A percentile compares a stretch with the other conserved stretches of the same genome.
Conservation (phyloP, 768 basidiomycete species). For the Macrolepiota albuminosa region DNA sequence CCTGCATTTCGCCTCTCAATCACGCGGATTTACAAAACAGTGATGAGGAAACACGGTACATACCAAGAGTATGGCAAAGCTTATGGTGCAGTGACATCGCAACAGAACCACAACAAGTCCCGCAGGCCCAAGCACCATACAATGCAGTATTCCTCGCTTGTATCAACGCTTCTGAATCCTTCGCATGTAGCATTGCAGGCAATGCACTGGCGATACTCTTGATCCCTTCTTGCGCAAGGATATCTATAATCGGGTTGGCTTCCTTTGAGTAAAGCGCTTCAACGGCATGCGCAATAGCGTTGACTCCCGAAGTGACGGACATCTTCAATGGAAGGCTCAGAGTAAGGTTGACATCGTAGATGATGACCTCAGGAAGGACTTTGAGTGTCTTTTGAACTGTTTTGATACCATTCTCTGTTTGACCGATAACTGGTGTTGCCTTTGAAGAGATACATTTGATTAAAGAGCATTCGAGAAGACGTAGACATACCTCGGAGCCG, state of each 20-base stretch:
- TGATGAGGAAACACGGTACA: conserved; percentile 19
- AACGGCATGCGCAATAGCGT: conserved; percentile 38
- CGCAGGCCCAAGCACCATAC: conserved; percentile 35
- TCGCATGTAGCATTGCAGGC: conserved; percentile 20
- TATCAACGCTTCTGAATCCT: conserved; percentile 16
- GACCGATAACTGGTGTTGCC: conserved; percentile 34
- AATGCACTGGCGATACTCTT: conserved; percentile 25
- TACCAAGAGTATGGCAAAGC: conserved; percentile 32
- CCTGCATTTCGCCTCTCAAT: conserved; percentile 15
- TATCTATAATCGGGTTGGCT: conserved; percentile 31
- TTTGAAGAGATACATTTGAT: background rate
- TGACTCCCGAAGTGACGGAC: conserved; percentile 33
- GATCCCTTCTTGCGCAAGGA: conserved; percentile 33
- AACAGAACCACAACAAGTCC: conserved; percentile 28
- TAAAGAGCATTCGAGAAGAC: background rate
- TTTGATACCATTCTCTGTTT: conserved; percentile 34
- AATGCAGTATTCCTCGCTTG: conserved; percentile 30
- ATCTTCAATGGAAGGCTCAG: conserved; percentile 27
- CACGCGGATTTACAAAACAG: background rate
- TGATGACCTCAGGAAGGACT: conserved; percentile 34
- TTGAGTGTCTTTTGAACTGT: conserved; percentile 31
- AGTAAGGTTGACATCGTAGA: conserved; percentile 37
- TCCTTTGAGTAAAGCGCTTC: conserved; percentile 36
- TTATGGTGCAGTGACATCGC: conserved; percentile 37
- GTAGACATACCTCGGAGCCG: conserved; percentile 28